Percentiles rank a stretch among this genome's conserved stretches.
phyloP scores from a whole-genome alignment of 768 basidiomycete genomes.

The Tulasnella sp. region DNA sequence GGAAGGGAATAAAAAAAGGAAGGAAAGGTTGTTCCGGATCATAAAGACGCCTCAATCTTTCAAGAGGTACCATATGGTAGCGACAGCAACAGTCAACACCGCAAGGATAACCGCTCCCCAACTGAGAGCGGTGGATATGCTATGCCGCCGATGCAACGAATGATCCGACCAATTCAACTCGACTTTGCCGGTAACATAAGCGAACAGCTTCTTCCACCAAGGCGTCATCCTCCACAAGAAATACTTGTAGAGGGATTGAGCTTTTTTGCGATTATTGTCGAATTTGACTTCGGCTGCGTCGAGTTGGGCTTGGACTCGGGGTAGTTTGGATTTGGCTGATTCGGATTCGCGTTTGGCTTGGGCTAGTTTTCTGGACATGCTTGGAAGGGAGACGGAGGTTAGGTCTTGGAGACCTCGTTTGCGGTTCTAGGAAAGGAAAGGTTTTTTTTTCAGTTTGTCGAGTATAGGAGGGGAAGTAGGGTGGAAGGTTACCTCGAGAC shows the following conservation, averaged over 20 bases:
- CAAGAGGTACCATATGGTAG: background rate
- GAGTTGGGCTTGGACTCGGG: background rate
- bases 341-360: background rate
- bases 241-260: slow-evolving; percentile 3
- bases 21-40: background rate
- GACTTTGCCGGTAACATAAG: slow-evolving; percentile 2
- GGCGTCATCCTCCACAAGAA: slow-evolving; percentile 13
- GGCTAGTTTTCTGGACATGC: slow-evolving; percentile 6
- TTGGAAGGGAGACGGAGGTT: background rate
- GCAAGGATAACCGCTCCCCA: background rate
- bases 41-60: background rate
- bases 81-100: background rate
- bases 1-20: background rate
- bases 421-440: background rate
- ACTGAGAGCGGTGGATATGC: slow-evolving; percentile 1
- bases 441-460: background rate
- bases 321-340: background rate
- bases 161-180: slow-evolving; percentile 16
- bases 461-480: background rate
- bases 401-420: background rate
- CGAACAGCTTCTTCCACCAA: slow-evolving; percentile 5
- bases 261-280: background rate
- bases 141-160: slow-evolving; percentile 11
- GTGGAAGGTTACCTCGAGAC: slow-evolving; percentile 2
- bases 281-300: background rate